Evolutionary conservation across 78 protist species (phyloP), one percentile per base, ranked within the genome.

Genomic region (Chrysochromulina parva): DNA sequence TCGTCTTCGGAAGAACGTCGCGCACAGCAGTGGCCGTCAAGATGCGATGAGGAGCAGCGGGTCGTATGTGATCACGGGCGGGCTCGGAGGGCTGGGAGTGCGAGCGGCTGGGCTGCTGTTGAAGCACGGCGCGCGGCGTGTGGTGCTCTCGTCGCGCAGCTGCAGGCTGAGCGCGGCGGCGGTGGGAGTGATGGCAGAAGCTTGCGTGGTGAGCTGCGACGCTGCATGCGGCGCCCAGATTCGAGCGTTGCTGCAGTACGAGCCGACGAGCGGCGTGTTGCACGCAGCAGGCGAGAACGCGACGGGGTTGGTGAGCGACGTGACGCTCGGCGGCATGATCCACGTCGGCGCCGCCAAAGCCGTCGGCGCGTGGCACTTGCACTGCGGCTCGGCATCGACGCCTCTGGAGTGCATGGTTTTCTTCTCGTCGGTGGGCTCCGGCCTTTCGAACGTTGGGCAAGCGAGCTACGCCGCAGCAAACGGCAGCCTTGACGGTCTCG

Each of bases 401-500:
- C 57, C 57, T 24, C 62, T 90, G 59, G 14, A 54, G 60, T 22
- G 26, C 26, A 19, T 88, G 2, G 89, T 92, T n/a, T 11, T 88
- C 60, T 88, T 88, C 74, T 88, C 92, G 11, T 88, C 92, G 19
- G 92, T 80, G 20, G 81, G 90, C 16, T n/a, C 92, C 3, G 1
- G 48, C 53, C 59, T 92, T 11, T 91, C 90, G 11, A 0, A 22
- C 19, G 60, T 84, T 6, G 94, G 94, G 48, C 94, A 88, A 52
- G 58, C 85, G 5, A 26, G 22, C 60, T 92, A 92, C 28, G 19
- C 92, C 53, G 69, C 94, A 0, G 94, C 88, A n/a, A 92, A 92
- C 54, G 60, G 80, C 22, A 1, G 17, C 47, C 88, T 92, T 38
- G 91, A 92, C 73, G 73, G 82, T 7, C 67, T 71, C 57, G 55